These are phyloP conservation scores for Erodium moschatum DNA, from an alignment of 441 rosid genomes.

Conservation along the genomic window DNA sequence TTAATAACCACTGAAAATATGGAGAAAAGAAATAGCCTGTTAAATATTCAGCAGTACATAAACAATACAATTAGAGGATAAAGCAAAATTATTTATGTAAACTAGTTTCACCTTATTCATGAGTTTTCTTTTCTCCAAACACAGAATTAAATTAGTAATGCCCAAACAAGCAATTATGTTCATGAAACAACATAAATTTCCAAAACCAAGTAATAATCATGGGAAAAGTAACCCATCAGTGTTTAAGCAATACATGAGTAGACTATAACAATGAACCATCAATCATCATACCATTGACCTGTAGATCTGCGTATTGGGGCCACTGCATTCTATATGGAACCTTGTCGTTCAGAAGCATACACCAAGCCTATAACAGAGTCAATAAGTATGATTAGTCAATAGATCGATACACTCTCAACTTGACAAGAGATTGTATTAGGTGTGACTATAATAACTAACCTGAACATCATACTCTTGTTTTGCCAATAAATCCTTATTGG, in stretches of 20 bases:
- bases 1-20: background rate
- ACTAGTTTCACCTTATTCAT: background rate
- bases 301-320: conserved; percentile 93
- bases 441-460: conserved; percentile 33
- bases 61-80: background rate
- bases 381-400: conserved; percentile 17
- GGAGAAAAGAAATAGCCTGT: background rate
- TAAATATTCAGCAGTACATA: background rate
- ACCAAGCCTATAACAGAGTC: conserved; percentile 6
- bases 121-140: background rate
- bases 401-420: conserved; percentile 16
- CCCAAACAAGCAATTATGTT: background rate
- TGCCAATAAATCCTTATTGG: conserved; percentile 55
- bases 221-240: background rate
- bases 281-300: conserved; percentile 74
- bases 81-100: background rate
- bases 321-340: conserved; percentile 95
- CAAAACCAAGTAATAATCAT: background rate
- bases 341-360: conserved; percentile 82
- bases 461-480: conserved; percentile 78
- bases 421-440: conserved; percentile 2
- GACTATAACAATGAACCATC: conserved; percentile 1
- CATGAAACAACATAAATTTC: background rate
- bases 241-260: background rate
- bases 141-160: background rate